These are phyloP conservation scores for Davidsoniella eucalypti DNA, from an alignment of 2,329 filamentous ascomycete species.

Conservation along the genomic window DNA sequence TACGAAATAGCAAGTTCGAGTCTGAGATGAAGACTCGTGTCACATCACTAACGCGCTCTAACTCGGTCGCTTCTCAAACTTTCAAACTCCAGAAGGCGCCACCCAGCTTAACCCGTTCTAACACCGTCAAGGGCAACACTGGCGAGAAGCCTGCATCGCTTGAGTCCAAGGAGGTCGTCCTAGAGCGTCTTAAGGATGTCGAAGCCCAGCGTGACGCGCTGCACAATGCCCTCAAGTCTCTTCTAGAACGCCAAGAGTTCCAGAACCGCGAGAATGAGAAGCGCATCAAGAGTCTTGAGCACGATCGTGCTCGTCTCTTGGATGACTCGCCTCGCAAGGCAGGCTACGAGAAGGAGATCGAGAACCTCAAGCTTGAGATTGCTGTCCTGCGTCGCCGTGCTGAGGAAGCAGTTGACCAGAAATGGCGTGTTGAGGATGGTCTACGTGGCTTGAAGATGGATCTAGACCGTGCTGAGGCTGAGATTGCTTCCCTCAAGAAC, in stretches of 20 bases:
- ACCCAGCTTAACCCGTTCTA: conserved; percentile 38
- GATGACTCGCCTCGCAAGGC: conserved; percentile 52
- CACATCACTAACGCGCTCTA: conserved; percentile 13
- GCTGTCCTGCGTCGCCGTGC: conserved; percentile 69
- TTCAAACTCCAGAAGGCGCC: conserved; percentile 18
- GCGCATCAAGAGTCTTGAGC: conserved; percentile 58
- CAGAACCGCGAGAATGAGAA: conserved; percentile 75
- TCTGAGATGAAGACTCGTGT: conserved; percentile 12
- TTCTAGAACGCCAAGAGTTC: conserved; percentile 71
- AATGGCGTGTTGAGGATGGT: conserved; percentile 90
- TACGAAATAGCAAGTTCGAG: conserved; percentile 28
- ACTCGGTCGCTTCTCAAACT: conserved; percentile 21
- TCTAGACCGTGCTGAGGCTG: conserved; percentile 83
- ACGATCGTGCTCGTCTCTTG: conserved; percentile 59
- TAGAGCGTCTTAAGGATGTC: conserved; percentile 76
- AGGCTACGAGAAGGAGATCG: conserved; percentile 73
- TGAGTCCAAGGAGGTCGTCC: conserved; percentile 51
- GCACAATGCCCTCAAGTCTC: conserved; percentile 68
- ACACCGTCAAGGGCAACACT: conserved; percentile 31
- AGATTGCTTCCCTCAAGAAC: conserved; percentile 66
- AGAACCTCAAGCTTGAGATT: conserved; percentile 66
- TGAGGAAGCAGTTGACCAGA: conserved; percentile 86
- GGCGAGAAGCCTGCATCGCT: conserved; percentile 15
- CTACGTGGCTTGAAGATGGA: conserved; percentile 86
- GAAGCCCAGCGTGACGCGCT: conserved; percentile 87